These are phyloP conservation scores for Apophysomyces trapeziformis DNA, from an alignment of 371 early-diverging fungal genomes.

Conservation along the genomic window DNA sequence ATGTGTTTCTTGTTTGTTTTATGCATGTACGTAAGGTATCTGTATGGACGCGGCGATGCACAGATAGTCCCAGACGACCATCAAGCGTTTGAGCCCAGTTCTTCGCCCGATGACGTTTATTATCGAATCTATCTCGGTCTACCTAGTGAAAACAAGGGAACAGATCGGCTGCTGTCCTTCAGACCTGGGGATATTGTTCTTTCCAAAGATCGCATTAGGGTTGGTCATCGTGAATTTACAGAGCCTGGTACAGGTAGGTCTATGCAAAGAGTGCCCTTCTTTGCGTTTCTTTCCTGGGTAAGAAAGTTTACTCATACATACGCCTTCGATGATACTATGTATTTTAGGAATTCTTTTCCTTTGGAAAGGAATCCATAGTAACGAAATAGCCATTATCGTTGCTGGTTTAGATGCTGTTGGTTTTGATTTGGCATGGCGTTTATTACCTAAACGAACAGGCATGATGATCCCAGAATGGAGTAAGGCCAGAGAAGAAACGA, in stretches of 20 bases:
- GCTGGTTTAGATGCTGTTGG: slow-evolving; percentile 49
- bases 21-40: slow-evolving; percentile 22
- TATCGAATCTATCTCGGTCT: slow-evolving; percentile 24
- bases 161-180: slow-evolving; percentile 1
- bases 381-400: slow-evolving; percentile 42
- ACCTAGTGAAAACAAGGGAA: slow-evolving; percentile 17
- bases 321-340: neutral
- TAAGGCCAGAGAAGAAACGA: slow-evolving; percentile 14
- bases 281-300: neutral
- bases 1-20: neutral
- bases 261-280: neutral
- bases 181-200: slow-evolving; percentile 15
- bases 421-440: slow-evolving; percentile 39
- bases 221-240: slow-evolving; percentile 42
- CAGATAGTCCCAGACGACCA: slow-evolving; percentile 53
- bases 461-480: slow-evolving; percentile 59
- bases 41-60: slow-evolving; percentile 63
- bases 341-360: slow-evolving; percentile 43
- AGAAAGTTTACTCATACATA: neutral
- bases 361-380: slow-evolving; percentile 29
- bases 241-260: slow-evolving; percentile 52
- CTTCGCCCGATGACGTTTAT: neutral
- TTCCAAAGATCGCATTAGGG: slow-evolving; percentile 32
- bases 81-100: neutral
- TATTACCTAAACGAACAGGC: slow-evolving; percentile 59